Base-by-base conservation (phyloP, 345 rosid species). In the Populus tremula region DNA sequence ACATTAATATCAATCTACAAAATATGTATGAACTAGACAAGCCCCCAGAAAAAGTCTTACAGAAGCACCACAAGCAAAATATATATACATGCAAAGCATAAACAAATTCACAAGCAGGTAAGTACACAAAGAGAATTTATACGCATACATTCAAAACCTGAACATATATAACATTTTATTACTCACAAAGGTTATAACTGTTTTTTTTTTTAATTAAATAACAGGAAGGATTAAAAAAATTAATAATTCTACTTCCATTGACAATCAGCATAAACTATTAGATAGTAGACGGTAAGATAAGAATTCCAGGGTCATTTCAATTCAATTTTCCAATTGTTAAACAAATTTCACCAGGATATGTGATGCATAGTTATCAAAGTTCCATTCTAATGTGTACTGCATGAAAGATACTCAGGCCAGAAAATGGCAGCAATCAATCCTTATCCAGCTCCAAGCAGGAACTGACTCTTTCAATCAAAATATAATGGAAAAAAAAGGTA, bases 231-330 rank as follows among this genome's bases (percentile, higher is more conserved):
- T 21, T n/a, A 20, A 21, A 35, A 50, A 54, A 2, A 29, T 35
- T 50, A 25, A 62, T 62, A 14, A 25, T 10, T 17, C 31, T 18
- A 45, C 67, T 74, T 43, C 59, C 41, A 63, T 16, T 62, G 18
- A 23, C 56, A 41, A 31, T 63, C 68, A 63, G 59, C 33, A 72
- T 72, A 23, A 74, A 74, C 59, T 25, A 39, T 29, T 41, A 68
- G 23, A 61, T 8, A 12, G 54, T 16, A 41, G 45, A 41, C 13
- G 2, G 13, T 74, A 64, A 41, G 25, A 41, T 69, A 56, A 74
- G 49, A 62, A 7, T 6, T 64, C 5, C 50, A 13, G 67, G 29
- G 35, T 45, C 70, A 74, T 7, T 73, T 73, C 29, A 12, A 3
- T 53, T n/a, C 41, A 53, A 35, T 61, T 21, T 36, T 18, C 76